These are phyloP conservation scores for Pichia nakasei DNA, from an alignment of 805 yeast genomes.

Conservation along the genomic window DNA sequence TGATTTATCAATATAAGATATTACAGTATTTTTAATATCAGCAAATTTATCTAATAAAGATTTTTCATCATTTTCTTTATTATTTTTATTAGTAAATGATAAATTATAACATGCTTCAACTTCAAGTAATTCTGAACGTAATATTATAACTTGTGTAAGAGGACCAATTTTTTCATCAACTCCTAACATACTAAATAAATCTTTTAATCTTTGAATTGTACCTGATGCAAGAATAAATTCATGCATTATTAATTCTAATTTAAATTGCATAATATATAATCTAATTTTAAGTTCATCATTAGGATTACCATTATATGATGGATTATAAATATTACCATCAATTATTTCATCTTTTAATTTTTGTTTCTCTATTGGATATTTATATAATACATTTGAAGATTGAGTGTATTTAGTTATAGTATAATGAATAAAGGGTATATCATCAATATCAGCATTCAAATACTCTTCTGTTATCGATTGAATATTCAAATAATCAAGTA, in stretches of 20 bases:
- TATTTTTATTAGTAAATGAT: background rate
- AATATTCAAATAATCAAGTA: background rate
- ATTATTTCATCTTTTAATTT: background rate
- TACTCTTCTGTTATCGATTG: conserved; percentile 3
- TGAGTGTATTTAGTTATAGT: background rate
- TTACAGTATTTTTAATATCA: conserved; percentile 1
- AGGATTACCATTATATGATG: background rate
- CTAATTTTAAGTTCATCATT: background rate
- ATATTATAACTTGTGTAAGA: background rate
- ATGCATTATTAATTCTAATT: conserved; percentile 8
- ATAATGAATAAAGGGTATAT: conserved; percentile 2
- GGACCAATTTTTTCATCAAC: conserved; percentile 6
- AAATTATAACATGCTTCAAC: background rate
- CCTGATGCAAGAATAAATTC: conserved; percentile 9
- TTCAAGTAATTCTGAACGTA: conserved; percentile 5
- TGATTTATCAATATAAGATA: conserved; percentile 8
- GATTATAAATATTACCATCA: background rate
- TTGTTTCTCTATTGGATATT: background rate
- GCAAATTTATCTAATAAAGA: conserved; percentile 2
- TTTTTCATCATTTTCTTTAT: background rate
- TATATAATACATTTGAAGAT: background rate
- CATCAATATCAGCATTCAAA: background rate
- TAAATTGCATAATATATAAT: conserved; percentile 8
- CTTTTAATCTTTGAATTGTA: conserved; percentile 9
- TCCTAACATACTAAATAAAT: conserved; percentile 5